Percentiles rank a stretch among this genome's conserved stretches.
phyloP scores from a whole-genome alignment of 768 basidiomycete species.

The Cubamyces sp. region DNA sequence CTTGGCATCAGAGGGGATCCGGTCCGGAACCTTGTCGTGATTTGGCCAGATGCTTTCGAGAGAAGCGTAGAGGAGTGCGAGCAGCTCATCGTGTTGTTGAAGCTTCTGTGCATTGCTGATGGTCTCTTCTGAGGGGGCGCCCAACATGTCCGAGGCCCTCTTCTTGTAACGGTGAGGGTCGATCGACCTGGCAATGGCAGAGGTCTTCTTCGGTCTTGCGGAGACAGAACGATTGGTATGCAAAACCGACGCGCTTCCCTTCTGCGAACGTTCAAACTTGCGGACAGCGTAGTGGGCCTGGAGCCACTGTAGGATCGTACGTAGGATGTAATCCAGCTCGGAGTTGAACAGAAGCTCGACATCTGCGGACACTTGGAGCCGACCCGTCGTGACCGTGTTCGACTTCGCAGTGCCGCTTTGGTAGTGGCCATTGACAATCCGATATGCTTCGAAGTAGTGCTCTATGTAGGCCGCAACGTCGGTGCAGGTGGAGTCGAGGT shows the following conservation, averaged over 20 bases:
- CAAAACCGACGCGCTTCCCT: neutral
- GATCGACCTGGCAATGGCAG: too few relatives aligned
- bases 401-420: neutral
- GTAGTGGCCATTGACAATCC: neutral
- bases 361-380: neutral
- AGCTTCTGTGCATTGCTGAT: neutral
- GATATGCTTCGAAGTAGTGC: neutral
- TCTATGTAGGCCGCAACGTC: neutral
- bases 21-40: neutral
- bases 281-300: neutral
- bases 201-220: neutral
- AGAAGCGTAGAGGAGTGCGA: neutral
- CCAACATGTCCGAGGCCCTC: too few relatives aligned
- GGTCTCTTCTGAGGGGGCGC: neutral
- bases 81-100: neutral
- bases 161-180: too few relatives aligned
- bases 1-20: neutral
- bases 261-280: neutral
- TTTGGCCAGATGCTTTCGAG: neutral
- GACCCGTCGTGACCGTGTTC: neutral
- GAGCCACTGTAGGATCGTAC: neutral
- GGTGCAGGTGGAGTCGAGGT: neutral
- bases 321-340: neutral
- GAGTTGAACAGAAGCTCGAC: neutral
- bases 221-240: neutral